Evolutionary conservation across 1,284 basidiomycete species (phyloP), one percentile per base, ranked within the genome.

Genomic region (Mycena citricolor): DNA sequence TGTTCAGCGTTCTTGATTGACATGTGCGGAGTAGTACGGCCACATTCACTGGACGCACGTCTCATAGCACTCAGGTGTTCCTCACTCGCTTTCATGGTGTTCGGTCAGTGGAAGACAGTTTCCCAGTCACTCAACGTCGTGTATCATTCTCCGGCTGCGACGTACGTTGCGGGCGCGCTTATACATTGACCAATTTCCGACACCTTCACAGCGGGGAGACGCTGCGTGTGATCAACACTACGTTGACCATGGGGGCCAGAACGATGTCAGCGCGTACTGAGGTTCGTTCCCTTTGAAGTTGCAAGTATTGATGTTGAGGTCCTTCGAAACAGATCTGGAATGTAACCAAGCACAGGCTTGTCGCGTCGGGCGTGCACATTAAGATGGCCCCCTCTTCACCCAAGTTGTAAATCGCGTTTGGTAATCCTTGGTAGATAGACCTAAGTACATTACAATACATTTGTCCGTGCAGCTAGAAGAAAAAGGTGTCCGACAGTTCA

Each of bases 311-410:
- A 30, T 42, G 12, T 22, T 28, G 39, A 24, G 22, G 13, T 40
- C 28, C 3, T 26, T 6, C 31, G 7, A 28, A 19, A 30, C 40
- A 71, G 70, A 63, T 73, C 14, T 72, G 69, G 69, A 67, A 72
- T 43, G 54, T 44, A 8, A 57, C 54, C 4, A 61, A 67, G 35
- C 64, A 69, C 48, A 59, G 64, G 23, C 51, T 73, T n/a, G 60
- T 72, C 19, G 70, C 68, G 7, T 65, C 67, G 24, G 69, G 69
- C 1, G 61, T 63, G 14, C 71, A 72, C 40, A 61, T 66, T 21
- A 63, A 62, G 42, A 69, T 70, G 68, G 54, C 57, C 14, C 69
- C 68, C 4, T 62, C 61, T 6, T 20, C 33, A n/a, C 25, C 49
- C 14, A 51, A 47, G 22, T 37, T 51, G 12, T 51, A 41, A 26